phyloP scores from a whole-genome alignment of 78 protist genomes.

The Cavenderia fasciculata region DNA sequence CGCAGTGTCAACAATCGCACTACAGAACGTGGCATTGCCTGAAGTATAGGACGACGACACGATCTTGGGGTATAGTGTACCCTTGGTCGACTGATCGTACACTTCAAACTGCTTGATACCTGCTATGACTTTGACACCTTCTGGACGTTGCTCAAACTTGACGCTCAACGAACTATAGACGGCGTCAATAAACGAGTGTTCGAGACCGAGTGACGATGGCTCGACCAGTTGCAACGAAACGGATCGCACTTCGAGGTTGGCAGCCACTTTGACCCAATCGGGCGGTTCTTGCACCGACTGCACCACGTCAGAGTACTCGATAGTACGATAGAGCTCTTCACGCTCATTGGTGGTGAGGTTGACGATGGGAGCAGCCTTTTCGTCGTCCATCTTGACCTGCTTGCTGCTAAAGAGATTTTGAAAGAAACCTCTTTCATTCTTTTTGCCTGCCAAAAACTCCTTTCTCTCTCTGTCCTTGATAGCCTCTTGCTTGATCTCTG shows the following conservation, averaged over 20 bases:
- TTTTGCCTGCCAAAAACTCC: conserved; percentile 42
- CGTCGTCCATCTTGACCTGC: conserved; percentile 53
- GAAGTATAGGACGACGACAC: background rate
- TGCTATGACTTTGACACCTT: conserved; percentile 26
- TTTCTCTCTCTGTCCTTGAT: conserved; percentile 37
- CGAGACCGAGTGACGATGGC: too few species aligned
- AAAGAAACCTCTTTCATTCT: conserved; percentile 50
- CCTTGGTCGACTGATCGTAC: conserved; percentile 49
- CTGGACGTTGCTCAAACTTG: conserved; percentile 48
- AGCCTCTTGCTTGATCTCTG: conserved; percentile 64
- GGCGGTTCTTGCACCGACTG: conserved; percentile 59
- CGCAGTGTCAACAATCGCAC: conserved; percentile 46
- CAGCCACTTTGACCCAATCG: conserved; percentile 57
- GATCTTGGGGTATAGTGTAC: conserved; percentile 45
- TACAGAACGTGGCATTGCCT: conserved; percentile 9
- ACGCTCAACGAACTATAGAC: conserved; percentile 19
- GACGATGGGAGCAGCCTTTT: conserved; percentile 46
- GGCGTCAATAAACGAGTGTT: conserved; percentile 43
- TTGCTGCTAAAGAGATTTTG: conserved; percentile 27
- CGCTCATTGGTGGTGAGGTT: conserved; percentile 46
- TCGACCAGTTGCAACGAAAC: conserved; percentile 51
- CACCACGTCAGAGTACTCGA: conserved; percentile 56
- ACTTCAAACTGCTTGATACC: conserved; percentile 65
- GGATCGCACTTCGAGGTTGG: conserved; percentile 39
- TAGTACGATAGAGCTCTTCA: conserved; percentile 60